Base-by-base conservation (phyloP, 306 rosid species). In the Heteromeles arbutifolia region DNA sequence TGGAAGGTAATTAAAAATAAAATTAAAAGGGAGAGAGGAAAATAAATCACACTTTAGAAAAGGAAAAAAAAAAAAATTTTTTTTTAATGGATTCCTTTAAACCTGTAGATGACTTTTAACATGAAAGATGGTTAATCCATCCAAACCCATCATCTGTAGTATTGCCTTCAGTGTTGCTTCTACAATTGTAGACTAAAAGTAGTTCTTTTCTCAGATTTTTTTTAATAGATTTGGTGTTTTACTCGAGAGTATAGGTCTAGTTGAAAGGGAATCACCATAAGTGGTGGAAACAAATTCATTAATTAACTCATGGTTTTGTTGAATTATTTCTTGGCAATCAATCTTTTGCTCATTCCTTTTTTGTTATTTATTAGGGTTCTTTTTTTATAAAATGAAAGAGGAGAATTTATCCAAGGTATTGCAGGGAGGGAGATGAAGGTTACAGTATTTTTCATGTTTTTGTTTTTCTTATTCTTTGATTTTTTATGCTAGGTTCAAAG, bases 151-250 rank as follows among this genome's bases (percentile, higher is more conserved):
- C 78, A 88, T 81, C 85, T 81, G 91, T 28, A 93, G 45, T 79
- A 93, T 85, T 41, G 89, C 91, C 85, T 91, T 91, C 6, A 96
- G 98, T 53, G 98, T 93, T 61, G 98, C 98, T 84, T 91, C 98
- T 93, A n/a, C 41, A 69, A 28, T 77, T 43, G 44, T 41, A 22
- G 8, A 25, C 26, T 25, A 1, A 25, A 25, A 25, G 26, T 25
- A 25, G 26, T 25, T 25, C 26, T 25, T 25, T 25, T 25, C 26
- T 25, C 26, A 25, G 26, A 25, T 25, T 25, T 25, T 25, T 25
- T 25, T 25, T 25, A 25, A 25, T 26, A 37, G 18, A 24, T 41
- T 73, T 32, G 97, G 77, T 59, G 92, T 77, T 81, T 93, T 93
- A 70, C 81, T 86, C 0, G 90, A 80, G 56, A 80, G 82, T 4